These are phyloP conservation scores for Colletotrichum neosansevieriae DNA, from an alignment of 2,329 filamentous ascomycete species.

Conservation along the genomic window DNA sequence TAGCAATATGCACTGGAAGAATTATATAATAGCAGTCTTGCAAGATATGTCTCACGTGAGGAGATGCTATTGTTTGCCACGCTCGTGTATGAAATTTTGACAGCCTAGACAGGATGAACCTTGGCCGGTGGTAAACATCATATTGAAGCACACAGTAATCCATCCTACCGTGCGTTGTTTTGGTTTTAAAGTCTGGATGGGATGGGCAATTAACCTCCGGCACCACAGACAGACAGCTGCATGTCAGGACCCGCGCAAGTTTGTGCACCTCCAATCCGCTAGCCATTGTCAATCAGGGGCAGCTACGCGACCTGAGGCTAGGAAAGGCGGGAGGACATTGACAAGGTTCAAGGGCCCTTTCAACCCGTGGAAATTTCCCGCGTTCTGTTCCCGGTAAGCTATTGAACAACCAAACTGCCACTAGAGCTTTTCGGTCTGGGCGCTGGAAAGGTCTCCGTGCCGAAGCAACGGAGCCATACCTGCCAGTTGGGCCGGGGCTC, in stretches of 20 bases:
- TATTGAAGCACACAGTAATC: not conserved
- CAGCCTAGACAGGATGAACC: not conserved
- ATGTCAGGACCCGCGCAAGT: not conserved
- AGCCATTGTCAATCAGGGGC: constrained; percentile 9
- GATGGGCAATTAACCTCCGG: constrained; percentile 7
- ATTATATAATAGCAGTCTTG: no score
- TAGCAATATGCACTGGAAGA: no score
- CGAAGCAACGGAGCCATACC: constrained; percentile 22
- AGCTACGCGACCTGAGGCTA: not conserved
- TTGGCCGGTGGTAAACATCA: no score
- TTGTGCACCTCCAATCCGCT: constrained; percentile 8
- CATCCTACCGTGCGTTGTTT: not conserved
- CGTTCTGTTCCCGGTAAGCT: not conserved
- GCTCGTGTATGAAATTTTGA: no score
- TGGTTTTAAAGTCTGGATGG: not conserved
- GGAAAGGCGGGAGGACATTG: not conserved
- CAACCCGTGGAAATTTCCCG: not conserved
- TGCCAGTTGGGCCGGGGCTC: constrained; percentile 11
- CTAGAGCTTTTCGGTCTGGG: not conserved
- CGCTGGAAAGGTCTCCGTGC: not conserved
- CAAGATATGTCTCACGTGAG: not conserved
- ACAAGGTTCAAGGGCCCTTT: constrained; percentile 10
- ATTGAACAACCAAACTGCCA: not conserved
- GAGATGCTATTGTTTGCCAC: not conserved
- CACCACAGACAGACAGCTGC: constrained; percentile 13